Base-by-base conservation (phyloP, 345 rosid genomes). In the Aethionema arabicum region DNA sequence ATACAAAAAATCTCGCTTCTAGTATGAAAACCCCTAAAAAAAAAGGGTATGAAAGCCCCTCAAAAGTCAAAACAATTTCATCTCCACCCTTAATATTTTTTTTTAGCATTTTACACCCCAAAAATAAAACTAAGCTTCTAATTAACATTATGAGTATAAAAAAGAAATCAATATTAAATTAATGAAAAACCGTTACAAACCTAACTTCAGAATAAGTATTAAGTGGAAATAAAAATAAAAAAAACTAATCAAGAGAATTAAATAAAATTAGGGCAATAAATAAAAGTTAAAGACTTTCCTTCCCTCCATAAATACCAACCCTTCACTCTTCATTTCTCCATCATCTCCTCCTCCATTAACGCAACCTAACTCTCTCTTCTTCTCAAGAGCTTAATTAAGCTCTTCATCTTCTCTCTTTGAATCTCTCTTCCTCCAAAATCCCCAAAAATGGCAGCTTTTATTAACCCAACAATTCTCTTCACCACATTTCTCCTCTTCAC, bases 241-340 rank as follows among this genome's bases (percentile, higher is more conserved):
- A 21, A 21, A 21, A 21, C 2, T 21, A 21, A 21, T 21, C 2
- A 21, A 21, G 27, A 21, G 27, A 21, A 21, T 21, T 21, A 21
- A 21, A 21, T 21, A 21, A 21, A 21, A 21, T 21, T 21, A 21
- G 27, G 27, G 27, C 27, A 21, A 21, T 1, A 1, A 21, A 21
- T 21, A 1, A 21, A 21, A 21, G 27, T 21, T 21, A 21, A 21
- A 58, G 74, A 48, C 45, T 64, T 50, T 43, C 44, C 61, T 11
- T 71, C 70, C 66, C 75, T 70, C 69, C 55, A 64, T 71, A 71
- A 71, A 65, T 71, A 71, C 66, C 61, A 33, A 71, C 64, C 75
- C 66, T 64, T 55, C 49, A 59, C 49, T 8, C 59, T 0, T 4
- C 6, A 48, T 63, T 63, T 45, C 3, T 64, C 53, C 66, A 64